Base-by-base conservation (phyloP, 2,329 filamentous ascomycete genomes). In the Lasiodiplodia gonubiensis region DNA sequence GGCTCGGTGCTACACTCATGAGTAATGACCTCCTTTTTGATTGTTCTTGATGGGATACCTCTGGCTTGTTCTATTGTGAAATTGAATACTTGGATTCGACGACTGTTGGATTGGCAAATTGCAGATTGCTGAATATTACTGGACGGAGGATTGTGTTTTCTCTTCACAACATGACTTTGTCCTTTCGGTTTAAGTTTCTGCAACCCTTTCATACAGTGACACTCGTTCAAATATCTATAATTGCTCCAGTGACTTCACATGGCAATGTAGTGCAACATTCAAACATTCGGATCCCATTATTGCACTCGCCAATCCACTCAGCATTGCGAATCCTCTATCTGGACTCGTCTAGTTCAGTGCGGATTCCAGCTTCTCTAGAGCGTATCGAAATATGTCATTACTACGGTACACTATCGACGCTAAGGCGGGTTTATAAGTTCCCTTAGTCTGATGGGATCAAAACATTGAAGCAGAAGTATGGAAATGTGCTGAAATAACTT, bases 11-110 rank as follows among this genome's bases (percentile, higher is more conserved):
- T 33, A 33, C 16, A 49, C 35, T 61, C 4, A 61, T 61, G 57
- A 61, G 23, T 61, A 48, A 61, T 23, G 57, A 61, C 39, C 18
- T 33, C 18, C 27, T 61, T 61, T 60, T 48, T 61, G 16, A 61
- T 33, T 18, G 14, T 48, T 61, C 14, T 27, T 61, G 57, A 61
- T 49, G 39, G 52, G 39, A 61, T 61, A 61, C 39, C 57, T 49
- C 48, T 42, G 37, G 2, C n/a, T 59, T 33, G 10, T 61, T 33
- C 30, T 25, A 30, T 23, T 21, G 16, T 6, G 21, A 39, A 35
- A 61, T 61, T 61, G 57, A 48, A 49, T 25, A 18, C 4, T 14
- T 4, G 23, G 25, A 11, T 12, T 14, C 8, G 16, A 48, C 7
- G 30, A 25, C 10, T 14, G 33, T 21, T 55, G 39, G 57, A 48